These are phyloP conservation scores for Fusarium sterilihyphosum DNA, from an alignment of 2,329 filamentous ascomycete genomes.

Conservation along the genomic window DNA sequence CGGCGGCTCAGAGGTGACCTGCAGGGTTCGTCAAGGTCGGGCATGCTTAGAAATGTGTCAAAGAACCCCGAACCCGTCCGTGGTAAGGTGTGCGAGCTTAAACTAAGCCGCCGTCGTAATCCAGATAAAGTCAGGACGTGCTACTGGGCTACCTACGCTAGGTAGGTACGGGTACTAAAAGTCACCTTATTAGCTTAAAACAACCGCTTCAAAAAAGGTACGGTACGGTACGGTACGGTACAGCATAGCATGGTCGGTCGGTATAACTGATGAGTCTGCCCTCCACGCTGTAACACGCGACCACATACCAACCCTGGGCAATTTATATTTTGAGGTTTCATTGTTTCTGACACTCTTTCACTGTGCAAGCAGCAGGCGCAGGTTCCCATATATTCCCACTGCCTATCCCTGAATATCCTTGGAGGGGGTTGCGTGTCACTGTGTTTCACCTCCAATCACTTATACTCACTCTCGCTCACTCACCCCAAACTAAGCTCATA, in stretches of 20 bases:
- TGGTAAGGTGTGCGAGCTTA: conserved; percentile 1
- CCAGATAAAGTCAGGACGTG: neutral
- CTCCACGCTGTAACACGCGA: conserved; percentile 32
- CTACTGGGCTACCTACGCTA: neutral
- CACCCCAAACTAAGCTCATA: neutral
- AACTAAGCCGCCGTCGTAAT: neutral
- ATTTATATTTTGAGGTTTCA: neutral
- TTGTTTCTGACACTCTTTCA: neutral
- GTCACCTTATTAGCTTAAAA: conserved; percentile 2
- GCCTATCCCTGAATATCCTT: conserved; percentile 6
- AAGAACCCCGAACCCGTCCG: neutral
- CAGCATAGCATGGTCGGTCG: neutral
- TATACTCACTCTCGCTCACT: neutral
- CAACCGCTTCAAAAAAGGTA: neutral
- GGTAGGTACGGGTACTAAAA: neutral
- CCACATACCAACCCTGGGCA: conserved; percentile 34
- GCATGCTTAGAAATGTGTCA: neutral
- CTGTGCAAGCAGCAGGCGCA: neutral
- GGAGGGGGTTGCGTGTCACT: conserved; percentile 32
- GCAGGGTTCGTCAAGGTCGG: neutral
- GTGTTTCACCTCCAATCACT: conserved; percentile 32
- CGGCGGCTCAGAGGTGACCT: neutral
- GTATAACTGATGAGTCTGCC: neutral
- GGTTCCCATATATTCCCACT: neutral
- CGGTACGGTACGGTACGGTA: neutral